These are phyloP conservation scores for Penicillium oxalicum DNA, from an alignment of 2,329 filamentous ascomycete species.

Conservation along the genomic window DNA sequence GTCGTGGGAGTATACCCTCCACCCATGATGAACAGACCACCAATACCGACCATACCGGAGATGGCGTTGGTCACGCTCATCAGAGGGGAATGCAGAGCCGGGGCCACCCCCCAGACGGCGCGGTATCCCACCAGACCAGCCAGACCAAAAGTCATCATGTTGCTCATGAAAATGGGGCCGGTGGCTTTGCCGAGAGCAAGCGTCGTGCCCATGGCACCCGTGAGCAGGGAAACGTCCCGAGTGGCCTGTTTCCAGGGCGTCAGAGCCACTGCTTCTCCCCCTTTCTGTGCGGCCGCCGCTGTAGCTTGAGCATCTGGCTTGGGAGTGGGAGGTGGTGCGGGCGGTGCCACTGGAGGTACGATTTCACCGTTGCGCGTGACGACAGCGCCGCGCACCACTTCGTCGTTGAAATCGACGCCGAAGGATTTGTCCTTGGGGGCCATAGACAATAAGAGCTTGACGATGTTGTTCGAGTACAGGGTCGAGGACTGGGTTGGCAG, in stretches of 20 bases:
- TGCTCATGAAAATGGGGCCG: constrained; percentile 78
- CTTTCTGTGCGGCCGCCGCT: constrained; percentile 41
- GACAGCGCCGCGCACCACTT: constrained; percentile 79
- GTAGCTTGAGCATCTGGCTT: constrained; percentile 48
- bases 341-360: constrained; percentile 67
- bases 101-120: constrained; percentile 79
- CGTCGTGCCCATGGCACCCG: constrained; percentile 69
- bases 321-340: constrained; percentile 51
- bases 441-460: constrained; percentile 80
- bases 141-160: constrained; percentile 76
- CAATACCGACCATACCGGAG: constrained; percentile 83
- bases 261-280: constrained; percentile 57
- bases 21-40: constrained; percentile 82
- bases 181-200: constrained; percentile 75
- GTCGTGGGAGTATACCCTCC: constrained; percentile 73
- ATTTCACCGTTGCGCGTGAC: constrained; percentile 73
- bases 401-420: constrained; percentile 72
- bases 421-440: constrained; percentile 70
- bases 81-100: constrained; percentile 77
- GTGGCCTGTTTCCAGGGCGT: constrained; percentile 78
- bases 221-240: constrained; percentile 67
- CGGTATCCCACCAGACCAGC: constrained; percentile 82
- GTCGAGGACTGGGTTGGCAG: constrained; percentile 85
- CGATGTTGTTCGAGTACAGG: constrained; percentile 89
- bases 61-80: constrained; percentile 95